These are phyloP conservation scores for Fraxinus platypoda DNA, from an alignment of 305 asterid species.

Conservation along the genomic window DNA sequence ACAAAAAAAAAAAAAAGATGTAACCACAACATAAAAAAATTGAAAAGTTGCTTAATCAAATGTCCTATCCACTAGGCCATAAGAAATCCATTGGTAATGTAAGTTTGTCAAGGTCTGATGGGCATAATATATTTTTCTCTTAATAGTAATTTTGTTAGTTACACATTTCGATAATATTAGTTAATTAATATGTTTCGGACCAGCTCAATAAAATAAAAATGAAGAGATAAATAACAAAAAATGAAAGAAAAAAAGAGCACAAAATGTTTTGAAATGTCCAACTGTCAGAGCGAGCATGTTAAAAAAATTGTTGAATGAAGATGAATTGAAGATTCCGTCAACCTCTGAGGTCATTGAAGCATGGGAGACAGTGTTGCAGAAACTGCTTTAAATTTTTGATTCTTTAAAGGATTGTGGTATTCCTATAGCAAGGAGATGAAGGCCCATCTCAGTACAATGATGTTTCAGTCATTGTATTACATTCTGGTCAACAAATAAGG, in stretches of 20 bases:
- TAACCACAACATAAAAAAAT: background rate
- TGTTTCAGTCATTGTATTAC: background rate
- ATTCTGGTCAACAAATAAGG: background rate
- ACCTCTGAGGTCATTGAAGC: background rate
- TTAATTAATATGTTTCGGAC: background rate
- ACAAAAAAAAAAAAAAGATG: background rate
- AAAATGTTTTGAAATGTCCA: background rate
- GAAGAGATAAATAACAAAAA: background rate
- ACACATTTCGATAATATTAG: background rate
- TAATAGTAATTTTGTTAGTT: background rate
- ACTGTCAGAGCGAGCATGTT: background rate
- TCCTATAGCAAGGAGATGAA: background rate
- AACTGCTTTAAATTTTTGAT: background rate
- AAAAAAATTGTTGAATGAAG: background rate
- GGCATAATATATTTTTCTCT: background rate
- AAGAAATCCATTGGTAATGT: background rate
- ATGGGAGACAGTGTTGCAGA: background rate
- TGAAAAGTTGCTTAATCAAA: background rate
- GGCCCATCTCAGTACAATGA: background rate
- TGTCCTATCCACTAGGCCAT: slow-evolving; percentile 3
- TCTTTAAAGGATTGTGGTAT: background rate
- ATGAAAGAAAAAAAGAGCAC: background rate
- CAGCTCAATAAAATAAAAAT: background rate
- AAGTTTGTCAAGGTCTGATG: background rate
- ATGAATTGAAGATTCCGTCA: background rate